phyloP scores from a whole-genome alignment of 2,329 filamentous ascomycete species.

The Paecilomyces sp. region DNA sequence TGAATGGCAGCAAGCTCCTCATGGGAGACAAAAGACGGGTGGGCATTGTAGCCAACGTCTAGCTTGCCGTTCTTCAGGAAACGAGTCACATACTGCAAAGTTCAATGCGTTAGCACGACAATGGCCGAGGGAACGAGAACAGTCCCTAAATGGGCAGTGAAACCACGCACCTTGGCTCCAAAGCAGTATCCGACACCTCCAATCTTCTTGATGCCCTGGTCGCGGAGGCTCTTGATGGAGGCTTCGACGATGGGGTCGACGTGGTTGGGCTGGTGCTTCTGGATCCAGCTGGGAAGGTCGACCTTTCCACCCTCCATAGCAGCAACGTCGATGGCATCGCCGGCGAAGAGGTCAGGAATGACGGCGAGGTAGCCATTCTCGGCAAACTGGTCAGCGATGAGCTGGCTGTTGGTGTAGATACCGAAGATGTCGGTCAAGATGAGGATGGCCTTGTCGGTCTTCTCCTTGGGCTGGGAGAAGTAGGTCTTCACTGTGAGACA shows the following conservation, averaged over 20 bases:
- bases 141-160: background rate
- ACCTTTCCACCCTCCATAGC: conserved; percentile 39
- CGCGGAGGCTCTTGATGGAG: conserved; percentile 50
- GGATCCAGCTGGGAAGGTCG: conserved; percentile 45
- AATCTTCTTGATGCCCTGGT: conserved; percentile 51
- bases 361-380: conserved; percentile 64
- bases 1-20: conserved; percentile 59
- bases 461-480: conserved; percentile 46
- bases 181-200: conserved; percentile 69
- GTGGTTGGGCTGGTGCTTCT: conserved; percentile 39
- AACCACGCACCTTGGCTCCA: conserved; percentile 54
- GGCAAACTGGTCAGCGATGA: conserved; percentile 69
- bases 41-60: conserved; percentile 65
- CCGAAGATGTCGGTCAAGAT: conserved; percentile 55
- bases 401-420: conserved; percentile 52
- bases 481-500: conserved; percentile 47
- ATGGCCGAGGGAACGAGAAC: background rate
- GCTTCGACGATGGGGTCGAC: conserved; percentile 49
- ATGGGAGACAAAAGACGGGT: conserved; percentile 67
- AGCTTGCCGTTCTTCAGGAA: conserved; percentile 57
- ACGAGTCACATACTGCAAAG: conserved; percentile 57
- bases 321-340: conserved; percentile 54
- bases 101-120: background rate
- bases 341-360: conserved; percentile 65
- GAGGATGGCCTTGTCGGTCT: conserved; percentile 49